Evolutionary conservation across 805 yeast species (phyloP).

Genomic region (Teunomyces barrocoloradensis): DNA sequence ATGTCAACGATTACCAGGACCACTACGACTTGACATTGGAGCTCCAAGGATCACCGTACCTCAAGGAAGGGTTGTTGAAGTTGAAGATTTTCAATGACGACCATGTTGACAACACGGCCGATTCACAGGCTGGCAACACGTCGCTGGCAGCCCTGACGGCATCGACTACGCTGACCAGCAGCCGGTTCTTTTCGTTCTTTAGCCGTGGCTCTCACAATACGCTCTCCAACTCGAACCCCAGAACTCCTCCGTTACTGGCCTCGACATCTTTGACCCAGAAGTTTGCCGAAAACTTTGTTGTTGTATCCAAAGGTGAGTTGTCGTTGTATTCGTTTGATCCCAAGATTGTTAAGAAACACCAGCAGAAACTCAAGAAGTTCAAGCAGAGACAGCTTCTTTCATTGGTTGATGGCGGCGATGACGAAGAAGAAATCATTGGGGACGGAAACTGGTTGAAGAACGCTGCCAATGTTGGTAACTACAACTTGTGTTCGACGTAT

Average conservation of each 20-base stretch:
- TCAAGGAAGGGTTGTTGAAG: constrained; percentile 67
- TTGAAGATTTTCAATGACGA: constrained; percentile 38
- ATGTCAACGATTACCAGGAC: constrained; percentile 42
- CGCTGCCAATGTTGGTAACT: constrained; percentile 55
- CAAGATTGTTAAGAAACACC: constrained; percentile 40
- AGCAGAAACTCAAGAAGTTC: constrained; percentile 23
- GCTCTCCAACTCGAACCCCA: not conserved
- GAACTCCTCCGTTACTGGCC: constrained; percentile 2
- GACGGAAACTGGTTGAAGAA: constrained; percentile 71
- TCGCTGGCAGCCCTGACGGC: constrained; percentile 16
- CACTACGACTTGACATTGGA: constrained; percentile 60
- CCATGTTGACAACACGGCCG: constrained; percentile 26
- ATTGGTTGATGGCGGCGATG: constrained; percentile 15
- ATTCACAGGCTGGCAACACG: constrained; percentile 8
- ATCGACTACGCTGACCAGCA: constrained; percentile 10
- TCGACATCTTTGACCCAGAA: constrained; percentile 16
- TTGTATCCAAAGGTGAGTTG: constrained; percentile 65
- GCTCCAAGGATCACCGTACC: constrained; percentile 72
- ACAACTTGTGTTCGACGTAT: constrained; percentile 50
- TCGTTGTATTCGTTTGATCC: constrained; percentile 55
- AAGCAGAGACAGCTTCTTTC: constrained; percentile 19
- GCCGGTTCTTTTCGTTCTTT: constrained; percentile 30
- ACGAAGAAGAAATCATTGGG: constrained; percentile 38
- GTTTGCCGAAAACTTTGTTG: constrained; percentile 53
- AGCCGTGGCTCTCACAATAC: constrained; percentile 7